phyloP scores from a whole-genome alignment of 768 basidiomycete species.

The Lactifluus pinguis region DNA sequence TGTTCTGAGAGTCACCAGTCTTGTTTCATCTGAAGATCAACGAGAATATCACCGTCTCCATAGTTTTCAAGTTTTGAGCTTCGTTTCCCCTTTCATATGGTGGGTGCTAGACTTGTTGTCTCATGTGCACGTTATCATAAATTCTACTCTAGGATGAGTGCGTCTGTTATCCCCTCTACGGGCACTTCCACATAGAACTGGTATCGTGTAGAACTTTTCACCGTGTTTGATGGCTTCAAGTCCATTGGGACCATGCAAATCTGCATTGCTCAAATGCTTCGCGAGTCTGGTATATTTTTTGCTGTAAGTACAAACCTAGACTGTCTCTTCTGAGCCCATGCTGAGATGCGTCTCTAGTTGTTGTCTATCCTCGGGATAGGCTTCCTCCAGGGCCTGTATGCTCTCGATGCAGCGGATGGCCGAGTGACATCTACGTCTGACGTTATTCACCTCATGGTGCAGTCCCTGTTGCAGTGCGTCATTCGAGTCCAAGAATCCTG shows the following conservation, averaged over 20 bases:
- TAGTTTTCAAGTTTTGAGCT: slow-evolving; percentile 87
- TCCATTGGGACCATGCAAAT: slow-evolving; percentile 93
- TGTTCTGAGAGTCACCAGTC: slow-evolving; percentile 54
- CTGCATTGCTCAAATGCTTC: slow-evolving; percentile 85
- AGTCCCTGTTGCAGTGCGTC: slow-evolving; percentile 71
- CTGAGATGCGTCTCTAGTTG: slow-evolving; percentile 36
- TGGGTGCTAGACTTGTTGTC: slow-evolving; percentile 27
- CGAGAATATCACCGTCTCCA: slow-evolving; percentile 37
- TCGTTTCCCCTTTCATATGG: slow-evolving; percentile 85
- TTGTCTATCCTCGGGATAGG: slow-evolving; percentile 76
- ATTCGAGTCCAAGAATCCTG: neutral
- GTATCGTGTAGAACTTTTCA: slow-evolving; percentile 52
- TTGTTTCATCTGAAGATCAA: slow-evolving; percentile 31
- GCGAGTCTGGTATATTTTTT: slow-evolving; percentile 88
- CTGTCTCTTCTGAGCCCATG: neutral
- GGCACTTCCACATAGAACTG: neutral
- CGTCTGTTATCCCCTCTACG: slow-evolving; percentile 23
- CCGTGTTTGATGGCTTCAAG: slow-evolving; percentile 77
- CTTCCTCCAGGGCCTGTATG: slow-evolving; percentile 81
- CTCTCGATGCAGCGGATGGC: slow-evolving; percentile 87
- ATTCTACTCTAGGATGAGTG: slow-evolving; percentile 62
- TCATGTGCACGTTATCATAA: neutral
- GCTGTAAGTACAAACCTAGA: slow-evolving; percentile 40
- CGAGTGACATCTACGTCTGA: slow-evolving; percentile 21
- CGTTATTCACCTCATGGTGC: slow-evolving; percentile 63